These are phyloP conservation scores for Guadua angustifolia DNA, from an alignment of 176 grass and related monocot genomes.

Conservation along the genomic window DNA sequence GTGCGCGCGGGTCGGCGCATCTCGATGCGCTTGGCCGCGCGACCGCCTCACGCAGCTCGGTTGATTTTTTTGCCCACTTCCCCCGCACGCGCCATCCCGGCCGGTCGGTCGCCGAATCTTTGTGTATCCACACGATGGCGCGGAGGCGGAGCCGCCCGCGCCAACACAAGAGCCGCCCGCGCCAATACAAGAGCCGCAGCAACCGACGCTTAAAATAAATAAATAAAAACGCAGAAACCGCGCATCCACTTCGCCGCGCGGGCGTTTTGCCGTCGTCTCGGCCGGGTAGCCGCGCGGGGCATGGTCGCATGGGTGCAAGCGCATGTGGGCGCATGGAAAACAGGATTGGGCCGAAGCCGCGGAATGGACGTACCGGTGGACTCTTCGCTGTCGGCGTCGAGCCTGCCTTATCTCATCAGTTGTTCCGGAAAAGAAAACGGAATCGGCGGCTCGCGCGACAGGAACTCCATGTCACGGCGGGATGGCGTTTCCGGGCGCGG, in stretches of 20 bases:
- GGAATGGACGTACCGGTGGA: not conserved
- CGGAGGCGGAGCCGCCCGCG: not conserved
- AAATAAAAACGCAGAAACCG: not conserved
- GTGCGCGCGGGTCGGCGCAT: conserved; percentile 31
- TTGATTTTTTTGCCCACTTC: not conserved
- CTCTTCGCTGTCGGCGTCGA: no score
- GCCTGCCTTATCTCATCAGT: no score
- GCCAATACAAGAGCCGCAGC: no score
- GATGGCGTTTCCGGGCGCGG: no score
- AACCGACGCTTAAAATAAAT: not conserved
- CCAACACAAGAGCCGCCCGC: no score
- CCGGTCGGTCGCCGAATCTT: conserved; percentile 35
- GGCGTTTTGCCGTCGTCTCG: no score
- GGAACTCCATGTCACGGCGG: no score
- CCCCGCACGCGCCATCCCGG: not conserved
- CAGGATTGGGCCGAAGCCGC: conserved; percentile 26
- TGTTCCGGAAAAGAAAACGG: no score
- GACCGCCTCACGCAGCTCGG: not conserved
- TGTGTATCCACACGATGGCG: not conserved
- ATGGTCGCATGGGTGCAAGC: not conserved
- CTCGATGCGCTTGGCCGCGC: conserved; percentile 7
- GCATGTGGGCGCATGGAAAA: no score
- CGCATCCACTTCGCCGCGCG: not conserved
- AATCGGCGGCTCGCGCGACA: no score
- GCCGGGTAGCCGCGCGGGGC: no score